A percentile compares a stretch with the other conserved stretches of the same genome.
phyloP scores from a whole-genome alignment of 805 yeast species.

The Barnettozyma vustinii region DNA sequence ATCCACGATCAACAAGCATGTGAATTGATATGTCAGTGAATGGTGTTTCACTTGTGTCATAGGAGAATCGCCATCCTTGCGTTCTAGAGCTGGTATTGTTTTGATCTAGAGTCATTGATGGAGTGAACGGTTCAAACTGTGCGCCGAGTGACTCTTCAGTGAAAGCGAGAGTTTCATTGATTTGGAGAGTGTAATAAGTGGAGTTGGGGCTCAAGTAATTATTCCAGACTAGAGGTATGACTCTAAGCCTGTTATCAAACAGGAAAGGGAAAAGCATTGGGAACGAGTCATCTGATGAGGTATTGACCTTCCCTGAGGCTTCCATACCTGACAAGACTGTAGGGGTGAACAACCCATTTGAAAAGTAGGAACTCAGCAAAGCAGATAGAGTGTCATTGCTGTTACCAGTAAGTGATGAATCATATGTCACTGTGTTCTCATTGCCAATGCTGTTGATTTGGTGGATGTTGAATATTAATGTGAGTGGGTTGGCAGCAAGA shows the following conservation, averaged over 20 bases:
- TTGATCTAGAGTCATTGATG: neutral
- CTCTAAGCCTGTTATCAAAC: constrained; percentile 29
- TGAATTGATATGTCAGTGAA: constrained; percentile 37
- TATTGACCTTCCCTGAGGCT: constrained; percentile 13
- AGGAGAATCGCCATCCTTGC: constrained; percentile 34
- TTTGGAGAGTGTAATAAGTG: constrained; percentile 25
- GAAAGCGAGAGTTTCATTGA: neutral
- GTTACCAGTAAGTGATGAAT: constrained; percentile 4
- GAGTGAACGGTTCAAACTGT: neutral
- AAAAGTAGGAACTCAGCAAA: constrained; percentile 15
- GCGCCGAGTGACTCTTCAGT: neutral
- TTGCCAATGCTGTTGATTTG: constrained; percentile 7
- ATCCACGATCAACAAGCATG: constrained; percentile 49
- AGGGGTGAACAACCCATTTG: constrained; percentile 27
- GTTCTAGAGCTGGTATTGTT: constrained; percentile 6
- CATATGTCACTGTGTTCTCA: neutral
- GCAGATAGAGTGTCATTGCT: constrained; percentile 23
- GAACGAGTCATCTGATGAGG: constrained; percentile 22
- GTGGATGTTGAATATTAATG: constrained; percentile 34
- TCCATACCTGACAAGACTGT: constrained; percentile 21
- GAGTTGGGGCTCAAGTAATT: constrained; percentile 25
- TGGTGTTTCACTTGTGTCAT: constrained; percentile 37
- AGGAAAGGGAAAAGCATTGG: constrained; percentile 33
- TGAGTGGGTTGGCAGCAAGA: constrained; percentile 39
- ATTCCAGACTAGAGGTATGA: constrained; percentile 32